Conservation (phyloP, 2,329 filamentous ascomycete species). For the Colletotrichum viniferum region DNA sequence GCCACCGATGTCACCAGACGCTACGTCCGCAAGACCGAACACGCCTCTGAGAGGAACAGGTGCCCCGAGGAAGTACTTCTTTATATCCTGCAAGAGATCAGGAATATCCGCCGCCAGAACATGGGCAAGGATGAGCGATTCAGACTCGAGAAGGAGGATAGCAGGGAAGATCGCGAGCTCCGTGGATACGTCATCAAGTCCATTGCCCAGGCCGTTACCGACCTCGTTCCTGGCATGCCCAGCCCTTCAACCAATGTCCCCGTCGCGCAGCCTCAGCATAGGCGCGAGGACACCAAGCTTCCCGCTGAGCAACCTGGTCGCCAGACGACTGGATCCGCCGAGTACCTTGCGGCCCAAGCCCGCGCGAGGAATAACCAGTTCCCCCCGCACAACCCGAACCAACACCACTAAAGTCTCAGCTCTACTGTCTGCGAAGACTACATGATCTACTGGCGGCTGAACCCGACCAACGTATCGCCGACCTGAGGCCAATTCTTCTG, state of each 20-base stretch:
- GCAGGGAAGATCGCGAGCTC: constrained; percentile 75
- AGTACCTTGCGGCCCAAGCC: constrained; percentile 52
- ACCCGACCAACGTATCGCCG: not conserved
- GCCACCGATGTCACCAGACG: constrained; percentile 69
- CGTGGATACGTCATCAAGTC: constrained; percentile 75
- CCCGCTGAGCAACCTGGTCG: constrained; percentile 63
- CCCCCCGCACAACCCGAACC: constrained; percentile 49
- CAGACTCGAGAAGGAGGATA: constrained; percentile 80
- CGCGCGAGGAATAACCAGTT: constrained; percentile 42
- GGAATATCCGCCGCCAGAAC: constrained; percentile 80
- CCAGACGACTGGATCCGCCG: constrained; percentile 50
- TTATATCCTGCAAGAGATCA: constrained; percentile 92
- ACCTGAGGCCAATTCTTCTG: constrained; percentile 10
- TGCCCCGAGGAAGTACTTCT: constrained; percentile 90
- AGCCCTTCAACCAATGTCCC: constrained; percentile 27
- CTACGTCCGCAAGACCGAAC: constrained; percentile 73
- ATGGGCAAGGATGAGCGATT: constrained; percentile 87
- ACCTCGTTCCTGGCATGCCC: constrained; percentile 60
- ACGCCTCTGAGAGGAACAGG: constrained; percentile 75
- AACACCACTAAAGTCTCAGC: constrained; percentile 36
- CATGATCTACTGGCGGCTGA: not conserved
- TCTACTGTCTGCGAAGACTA: not conserved
- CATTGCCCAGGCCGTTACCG: constrained; percentile 75
- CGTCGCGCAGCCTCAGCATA: constrained; percentile 27
- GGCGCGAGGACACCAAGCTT: constrained; percentile 61